These are phyloP conservation scores for Apiotrichum siamense DNA, from an alignment of 1,284 basidiomycete species.

Conservation along the genomic window DNA sequence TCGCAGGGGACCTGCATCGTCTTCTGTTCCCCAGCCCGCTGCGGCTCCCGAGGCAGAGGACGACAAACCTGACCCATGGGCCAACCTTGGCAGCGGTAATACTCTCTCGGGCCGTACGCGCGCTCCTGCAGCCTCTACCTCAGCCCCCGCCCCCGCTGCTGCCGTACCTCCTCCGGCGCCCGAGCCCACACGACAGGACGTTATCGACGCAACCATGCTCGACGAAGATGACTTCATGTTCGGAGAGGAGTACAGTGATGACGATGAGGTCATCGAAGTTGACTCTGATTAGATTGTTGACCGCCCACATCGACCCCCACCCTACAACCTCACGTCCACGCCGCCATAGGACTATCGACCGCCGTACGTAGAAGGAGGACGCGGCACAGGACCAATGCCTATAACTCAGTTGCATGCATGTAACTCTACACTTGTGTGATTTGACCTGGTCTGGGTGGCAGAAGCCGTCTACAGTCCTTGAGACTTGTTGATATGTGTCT, in stretches of 20 bases:
- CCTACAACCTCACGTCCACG: background rate
- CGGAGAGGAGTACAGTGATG: constrained; percentile 28
- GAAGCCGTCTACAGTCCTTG: background rate
- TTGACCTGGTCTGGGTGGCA: background rate
- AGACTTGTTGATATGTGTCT: background rate
- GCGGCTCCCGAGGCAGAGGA: constrained; percentile 5
- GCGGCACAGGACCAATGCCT: background rate
- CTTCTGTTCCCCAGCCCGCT: background rate
- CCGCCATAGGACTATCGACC: background rate
- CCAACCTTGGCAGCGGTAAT: constrained; percentile 40
- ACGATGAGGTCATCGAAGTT: constrained; percentile 41
- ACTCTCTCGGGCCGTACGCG: constrained; percentile 24
- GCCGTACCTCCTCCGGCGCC: constrained; percentile 2
- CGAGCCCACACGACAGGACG: constrained; percentile 16
- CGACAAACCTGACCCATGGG: constrained; percentile 42
- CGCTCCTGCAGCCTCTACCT: background rate
- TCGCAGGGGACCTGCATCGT: constrained; percentile 1
- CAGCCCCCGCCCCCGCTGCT: background rate
- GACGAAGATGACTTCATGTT: constrained; percentile 43
- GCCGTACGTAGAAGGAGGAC: background rate
- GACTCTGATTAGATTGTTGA: constrained; percentile 35
- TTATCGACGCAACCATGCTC: constrained; percentile 42
- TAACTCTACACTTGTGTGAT: constrained; percentile 5
- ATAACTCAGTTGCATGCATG: constrained; percentile 7
- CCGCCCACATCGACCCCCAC: background rate